Base-by-base conservation (phyloP, 306 rosid species). In the Lathyrus tuberosus region DNA sequence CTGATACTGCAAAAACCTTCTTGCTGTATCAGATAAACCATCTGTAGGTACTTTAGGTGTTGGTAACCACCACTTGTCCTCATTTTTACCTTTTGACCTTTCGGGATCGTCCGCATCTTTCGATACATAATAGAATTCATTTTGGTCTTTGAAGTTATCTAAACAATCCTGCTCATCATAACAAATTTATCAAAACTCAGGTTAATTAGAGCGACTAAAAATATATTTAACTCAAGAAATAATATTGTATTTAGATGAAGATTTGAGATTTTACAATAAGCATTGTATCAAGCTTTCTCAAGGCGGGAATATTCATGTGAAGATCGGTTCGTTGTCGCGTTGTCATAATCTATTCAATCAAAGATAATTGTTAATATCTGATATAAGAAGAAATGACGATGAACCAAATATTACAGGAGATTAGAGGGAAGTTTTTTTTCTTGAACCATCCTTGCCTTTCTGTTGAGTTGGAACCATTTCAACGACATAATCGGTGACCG, bases 51-150 rank as follows among this genome's bases (percentile, higher is more conserved):
- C 97, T 72, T 91, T 89, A 8, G 90, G 84, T 62, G 91, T 80
- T 26, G 99, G 99, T 52, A 95, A 81, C 99, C 99, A 95, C 99
- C 99, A 95, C 76, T 95, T 95, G 67, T 84, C 95, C 69, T 83
- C 96, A 74, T 83, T 86, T 71, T 83, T 87, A 24, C 89, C 64
- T 74, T 76, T 86, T 44, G 79, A 2, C 11, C 72, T 67, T 3
- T 84, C 96, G 44, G 79, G 33, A 8, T 88, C 83, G 11, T 80
- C 86, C 6, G 86, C 84, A 60, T 91, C 96, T 84, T 35, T 95
- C 2, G 84, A 69, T 30, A 91, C 85, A 53, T 95, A 95, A 73
- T 80, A 86, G 85, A 95, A 95, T 71, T 95, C 97, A 15, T 57
- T 80, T 56, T 86, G 81, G 61, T 82, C 96, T 76, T 74, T 73